Conservation (phyloP, 148 eudicot genomes). For the Camellia sinensis region DNA sequence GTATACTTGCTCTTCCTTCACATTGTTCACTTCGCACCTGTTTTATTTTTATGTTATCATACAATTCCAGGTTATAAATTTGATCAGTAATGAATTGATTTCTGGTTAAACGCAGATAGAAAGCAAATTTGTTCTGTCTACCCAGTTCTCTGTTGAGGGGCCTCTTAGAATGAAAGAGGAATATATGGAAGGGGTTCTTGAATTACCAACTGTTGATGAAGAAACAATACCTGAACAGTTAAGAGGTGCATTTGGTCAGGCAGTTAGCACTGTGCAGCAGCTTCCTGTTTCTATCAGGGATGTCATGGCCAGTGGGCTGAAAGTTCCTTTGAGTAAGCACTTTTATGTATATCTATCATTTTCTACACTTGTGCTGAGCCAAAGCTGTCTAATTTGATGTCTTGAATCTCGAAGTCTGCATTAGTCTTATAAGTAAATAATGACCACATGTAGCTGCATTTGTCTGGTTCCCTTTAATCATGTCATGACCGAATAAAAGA, state of each 20-base stretch:
- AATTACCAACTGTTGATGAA: slow-evolving; percentile 62
- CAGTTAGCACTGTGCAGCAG: slow-evolving; percentile 60
- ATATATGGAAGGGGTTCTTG: slow-evolving; percentile 60
- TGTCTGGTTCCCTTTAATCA: neutral
- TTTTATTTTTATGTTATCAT: neutral
- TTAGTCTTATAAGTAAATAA: neutral
- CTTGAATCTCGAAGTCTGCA: neutral
- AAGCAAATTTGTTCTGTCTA: slow-evolving; percentile 55
- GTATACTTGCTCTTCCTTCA: neutral
- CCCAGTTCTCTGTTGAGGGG: slow-evolving; percentile 72
- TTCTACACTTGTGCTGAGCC: neutral
- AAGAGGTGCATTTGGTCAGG: slow-evolving; percentile 63
- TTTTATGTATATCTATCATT: neutral
- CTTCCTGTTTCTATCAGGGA: slow-evolving; percentile 75
- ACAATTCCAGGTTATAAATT: neutral
- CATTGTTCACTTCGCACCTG: neutral
- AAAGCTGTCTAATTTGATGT: neutral
- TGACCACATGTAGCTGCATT: neutral
- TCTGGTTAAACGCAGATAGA: slow-evolving; percentile 63
- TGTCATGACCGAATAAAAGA: neutral
- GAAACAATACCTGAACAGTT: slow-evolving; percentile 74
- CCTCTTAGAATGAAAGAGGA: slow-evolving; percentile 96
- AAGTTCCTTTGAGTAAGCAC: slow-evolving; percentile 72
- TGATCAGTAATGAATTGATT: slow-evolving; percentile 11
- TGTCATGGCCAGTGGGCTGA: slow-evolving; percentile 59